Base-by-base conservation (phyloP, 768 basidiomycete genomes). In the Mycena sanguinolenta region DNA sequence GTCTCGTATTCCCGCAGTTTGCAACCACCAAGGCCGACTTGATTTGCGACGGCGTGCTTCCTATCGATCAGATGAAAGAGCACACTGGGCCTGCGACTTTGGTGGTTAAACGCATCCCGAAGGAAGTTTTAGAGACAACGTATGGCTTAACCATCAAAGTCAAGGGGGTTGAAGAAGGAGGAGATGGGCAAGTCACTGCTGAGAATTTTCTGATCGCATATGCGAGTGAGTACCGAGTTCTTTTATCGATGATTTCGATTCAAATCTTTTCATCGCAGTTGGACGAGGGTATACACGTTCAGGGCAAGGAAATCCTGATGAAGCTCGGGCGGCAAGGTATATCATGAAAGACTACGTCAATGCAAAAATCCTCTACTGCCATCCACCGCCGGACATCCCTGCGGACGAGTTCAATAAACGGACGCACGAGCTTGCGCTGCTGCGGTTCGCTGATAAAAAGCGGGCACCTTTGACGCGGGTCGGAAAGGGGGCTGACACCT, bases 1-100 rank as follows among this genome's bases (percentile, higher is more conserved):
- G 98, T 77, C 84, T 99, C 39, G 98, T 99, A 42, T 98, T 99
- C 77, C 98, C 98, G 8, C 98, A 99, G 76, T 99, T 99, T 80
- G 95, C 98, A 3, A 96, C 95, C 30, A 98, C 96, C 3, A 96
- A 95, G 79, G 98, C 97, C 13, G 96, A 97, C 65, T 85, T 99
- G 61, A 93, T 99, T 46, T 98, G 97, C 74, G 96, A 99, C 77
- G 98, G 98, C 63, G 96, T 99, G 2, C 82, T 99, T 63, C 97
- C 97, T 0, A 98, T 99, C 73, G 98, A 99, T 78, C 98, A 99
- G 81, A 90, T 99, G 87, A 87, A 94, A 73, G 98, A 99, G 79
- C 88, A 96, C 77, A 95, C 91, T 0, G 98, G 93, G 0, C 98
- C 98, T 0, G 86, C 89, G 12, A 84, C 92, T 9, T 82, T 99